Evolutionary conservation across 2,329 filamentous ascomycete species (phyloP), one percentile per base, ranked within the genome.

Genomic region (Pseudopithomyces chartarum): DNA sequence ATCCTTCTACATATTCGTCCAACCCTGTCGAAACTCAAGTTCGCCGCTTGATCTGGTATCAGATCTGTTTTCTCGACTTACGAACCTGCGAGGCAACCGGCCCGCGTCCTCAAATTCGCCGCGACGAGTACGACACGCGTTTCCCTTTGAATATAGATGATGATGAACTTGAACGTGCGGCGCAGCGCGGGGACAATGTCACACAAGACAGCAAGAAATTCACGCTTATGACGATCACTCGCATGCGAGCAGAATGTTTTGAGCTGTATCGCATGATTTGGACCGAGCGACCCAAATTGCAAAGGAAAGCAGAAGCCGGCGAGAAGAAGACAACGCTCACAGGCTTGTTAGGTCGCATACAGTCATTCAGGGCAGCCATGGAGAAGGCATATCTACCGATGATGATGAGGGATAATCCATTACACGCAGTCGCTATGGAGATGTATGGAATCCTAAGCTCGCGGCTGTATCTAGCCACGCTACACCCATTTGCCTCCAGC

Each of bases 1-100:
- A 92, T 61, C 88, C 88, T 15, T 83, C 85, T 42, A 81, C 83
- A 10, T 91, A 90, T 65, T 85, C 84, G 1, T 81, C 89, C 55
- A 84, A 82, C 2, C 83, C 89, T 0, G 76, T 91, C 2, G 89
- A 92, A 64, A 87, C 86, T 0, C 89, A 92, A 52, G 81, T 91
- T 2, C 85, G 90, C 12, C 85, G 90, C 4, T 77, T 92, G 38
- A 81, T 92, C 33, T 92, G 90, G 90, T 87, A 91, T 69, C 89
- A 92, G 65, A 80, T 93, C 19, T 91, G 88, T 73, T 90, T 90
- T 69, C 80, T 93, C 8, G 90, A 92, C 69, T 84, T 91, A 55
- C 82, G 89, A 38, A 91, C 89, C 0, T 90, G 86, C 66, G 90
- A 92, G 73, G 85, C 87, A 1, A 89, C 90, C 59, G 90, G 89